A percentile compares a stretch with the other conserved stretches of the same genome.
Conservation (phyloP, 441 rosid genomes). For the Euphorbia corollata region DNA sequence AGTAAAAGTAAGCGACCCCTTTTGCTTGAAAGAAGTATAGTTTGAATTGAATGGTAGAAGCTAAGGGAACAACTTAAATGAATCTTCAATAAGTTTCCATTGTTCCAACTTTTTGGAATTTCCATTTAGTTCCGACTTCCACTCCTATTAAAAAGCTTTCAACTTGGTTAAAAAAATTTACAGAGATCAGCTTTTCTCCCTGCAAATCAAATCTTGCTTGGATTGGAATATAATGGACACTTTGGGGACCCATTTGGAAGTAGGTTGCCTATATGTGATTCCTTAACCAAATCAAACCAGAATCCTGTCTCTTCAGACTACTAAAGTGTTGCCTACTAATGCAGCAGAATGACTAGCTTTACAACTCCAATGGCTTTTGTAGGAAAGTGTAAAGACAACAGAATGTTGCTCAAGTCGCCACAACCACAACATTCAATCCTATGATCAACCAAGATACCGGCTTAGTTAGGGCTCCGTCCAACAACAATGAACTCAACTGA, state of each 20-base stretch:
- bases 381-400: too few relatives aligned
- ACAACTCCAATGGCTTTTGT: too few relatives aligned
- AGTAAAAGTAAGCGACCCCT: too few relatives aligned
- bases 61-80: background rate
- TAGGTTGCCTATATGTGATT: background rate
- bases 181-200: constrained; percentile 4
- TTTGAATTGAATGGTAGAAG: background rate
- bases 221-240: background rate
- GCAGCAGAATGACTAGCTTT: background rate
- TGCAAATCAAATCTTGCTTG: constrained; percentile 6
- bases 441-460: too few relatives aligned
- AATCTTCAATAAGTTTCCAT: background rate
- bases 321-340: background rate
- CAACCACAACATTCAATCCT: constrained; percentile 2
- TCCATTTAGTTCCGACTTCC: background rate
- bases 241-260: background rate
- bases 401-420: background rate
- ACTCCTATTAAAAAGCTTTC: background rate
- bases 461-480: too few relatives aligned
- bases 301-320: background rate
- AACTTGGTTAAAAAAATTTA: too few relatives aligned
- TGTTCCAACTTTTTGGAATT: constrained; percentile 1
- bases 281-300: background rate
- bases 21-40: too few relatives aligned
- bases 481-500: too few relatives aligned